phyloP scores from a whole-genome alignment of 495 filamentous ascomycete species.

The Aspergillus haitiensis region DNA sequence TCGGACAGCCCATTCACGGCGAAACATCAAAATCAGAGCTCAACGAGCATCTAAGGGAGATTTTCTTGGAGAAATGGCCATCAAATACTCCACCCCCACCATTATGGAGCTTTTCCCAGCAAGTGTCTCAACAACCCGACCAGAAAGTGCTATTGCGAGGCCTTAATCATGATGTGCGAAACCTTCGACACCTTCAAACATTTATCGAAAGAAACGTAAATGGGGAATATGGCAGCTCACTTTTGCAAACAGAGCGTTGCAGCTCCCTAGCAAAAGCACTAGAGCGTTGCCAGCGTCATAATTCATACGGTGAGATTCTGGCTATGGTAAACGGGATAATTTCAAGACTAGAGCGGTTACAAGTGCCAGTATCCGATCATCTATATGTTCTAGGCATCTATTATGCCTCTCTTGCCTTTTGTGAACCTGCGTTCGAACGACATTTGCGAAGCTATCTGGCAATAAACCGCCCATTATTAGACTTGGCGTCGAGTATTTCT shows the following conservation, averaged over 20 bases:
- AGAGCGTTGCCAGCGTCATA: conserved; percentile 19
- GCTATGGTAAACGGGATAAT: conserved; percentile 30
- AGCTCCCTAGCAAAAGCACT: conserved; percentile 8
- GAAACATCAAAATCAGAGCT: neutral
- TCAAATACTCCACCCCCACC: conserved; percentile 20
- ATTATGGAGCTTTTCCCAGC: conserved; percentile 22
- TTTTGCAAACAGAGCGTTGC: conserved; percentile 16
- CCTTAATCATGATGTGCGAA: conserved; percentile 9
- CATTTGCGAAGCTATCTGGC: conserved; percentile 25
- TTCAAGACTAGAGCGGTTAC: conserved; percentile 26
- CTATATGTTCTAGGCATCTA: conserved; percentile 28
- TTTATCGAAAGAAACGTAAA: conserved; percentile 29
- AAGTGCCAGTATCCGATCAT: conserved; percentile 4
- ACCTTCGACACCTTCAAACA: conserved; percentile 17
- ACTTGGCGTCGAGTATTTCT: conserved; percentile 3
- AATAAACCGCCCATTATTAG: conserved; percentile 7
- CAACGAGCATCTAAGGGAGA: conserved; percentile 16
- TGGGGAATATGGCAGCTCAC: neutral
- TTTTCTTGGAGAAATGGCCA: conserved; percentile 32
- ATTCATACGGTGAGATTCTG: conserved; percentile 33
- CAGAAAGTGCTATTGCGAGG: no score
- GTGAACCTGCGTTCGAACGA: conserved; percentile 26
- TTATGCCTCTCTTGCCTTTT: conserved; percentile 35
- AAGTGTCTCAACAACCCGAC: no score
- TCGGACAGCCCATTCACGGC: conserved; percentile 10